Conservation (phyloP, 306 rosid species). For the Ziziphus jujuba region DNA sequence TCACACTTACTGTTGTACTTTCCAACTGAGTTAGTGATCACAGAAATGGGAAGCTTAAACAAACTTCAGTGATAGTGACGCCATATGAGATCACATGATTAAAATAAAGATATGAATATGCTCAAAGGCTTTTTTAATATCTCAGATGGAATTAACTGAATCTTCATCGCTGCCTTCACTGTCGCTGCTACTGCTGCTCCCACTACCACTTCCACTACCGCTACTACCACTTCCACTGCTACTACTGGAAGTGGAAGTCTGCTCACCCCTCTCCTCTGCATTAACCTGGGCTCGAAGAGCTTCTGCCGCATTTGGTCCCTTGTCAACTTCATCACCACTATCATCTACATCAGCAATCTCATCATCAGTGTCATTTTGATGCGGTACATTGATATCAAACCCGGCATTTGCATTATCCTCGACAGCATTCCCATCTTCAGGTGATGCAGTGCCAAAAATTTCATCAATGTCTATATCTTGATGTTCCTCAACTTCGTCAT, state of each 20-base stretch:
- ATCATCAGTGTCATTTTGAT: constrained; percentile 62
- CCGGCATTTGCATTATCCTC: constrained; percentile 63
- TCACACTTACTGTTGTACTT: neutral
- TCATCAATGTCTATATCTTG: constrained; percentile 68
- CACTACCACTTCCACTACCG: constrained; percentile 48
- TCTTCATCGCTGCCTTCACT: constrained; percentile 86
- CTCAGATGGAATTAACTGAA: constrained; percentile 71
- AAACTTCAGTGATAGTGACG: no score
- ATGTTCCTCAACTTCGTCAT: constrained; percentile 61
- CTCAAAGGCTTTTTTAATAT: neutral
- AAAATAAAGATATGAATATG: no score
- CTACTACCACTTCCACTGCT: constrained; percentile 77
- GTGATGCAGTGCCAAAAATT: constrained; percentile 63
- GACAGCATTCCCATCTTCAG: constrained; percentile 55
- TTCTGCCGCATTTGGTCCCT: constrained; percentile 88
- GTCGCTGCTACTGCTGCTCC: constrained; percentile 71
- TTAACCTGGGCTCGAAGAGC: constrained; percentile 75
- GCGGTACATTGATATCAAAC: constrained; percentile 55
- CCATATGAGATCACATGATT: no score
- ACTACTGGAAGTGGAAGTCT: constrained; percentile 70
- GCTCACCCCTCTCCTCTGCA: constrained; percentile 64
- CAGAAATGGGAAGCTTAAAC: no score
- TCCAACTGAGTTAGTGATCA: constrained; percentile 1
- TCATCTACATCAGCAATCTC: constrained; percentile 89
- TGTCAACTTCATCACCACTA: constrained; percentile 84